Evolutionary conservation across 2,329 filamentous ascomycete genomes (phyloP).

Genomic region (Hortaea werneckii): DNA sequence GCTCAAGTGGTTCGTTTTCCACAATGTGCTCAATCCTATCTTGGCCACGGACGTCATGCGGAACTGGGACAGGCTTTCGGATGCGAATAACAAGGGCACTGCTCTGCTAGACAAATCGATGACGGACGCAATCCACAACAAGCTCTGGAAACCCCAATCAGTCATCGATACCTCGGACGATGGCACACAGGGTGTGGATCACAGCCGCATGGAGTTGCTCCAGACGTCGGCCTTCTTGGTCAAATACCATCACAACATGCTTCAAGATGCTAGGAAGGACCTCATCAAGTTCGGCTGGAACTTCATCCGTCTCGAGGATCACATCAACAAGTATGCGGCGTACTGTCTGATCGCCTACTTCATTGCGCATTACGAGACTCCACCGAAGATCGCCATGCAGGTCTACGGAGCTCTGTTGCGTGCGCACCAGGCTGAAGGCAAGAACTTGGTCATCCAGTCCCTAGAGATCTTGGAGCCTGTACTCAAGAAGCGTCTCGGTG

Average conservation of each 20-base stretch:
- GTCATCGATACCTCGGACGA: conserved; percentile 71
- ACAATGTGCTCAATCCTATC: conserved; percentile 89
- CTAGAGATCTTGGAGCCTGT: conserved; percentile 92
- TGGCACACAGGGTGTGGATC: conserved; percentile 77
- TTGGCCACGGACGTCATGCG: conserved; percentile 92
- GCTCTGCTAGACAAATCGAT: conserved; percentile 76
- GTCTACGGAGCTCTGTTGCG: conserved; percentile 86
- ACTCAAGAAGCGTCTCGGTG: conserved; percentile 70
- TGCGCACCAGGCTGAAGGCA: conserved; percentile 90
- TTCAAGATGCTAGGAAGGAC: conserved; percentile 89
- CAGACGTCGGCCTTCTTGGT: conserved; percentile 91
- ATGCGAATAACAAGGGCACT: conserved; percentile 47
- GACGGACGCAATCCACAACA: conserved; percentile 81
- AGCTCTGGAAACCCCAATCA: conserved; percentile 81
- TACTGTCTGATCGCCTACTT: conserved; percentile 98
- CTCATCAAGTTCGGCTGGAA: conserved; percentile 99
- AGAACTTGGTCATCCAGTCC: conserved; percentile 84
- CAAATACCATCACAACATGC: conserved; percentile 81
- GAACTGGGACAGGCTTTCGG: conserved; percentile 51
- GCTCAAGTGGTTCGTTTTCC: conserved; percentile 85
- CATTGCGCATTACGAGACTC: conserved; percentile 93
- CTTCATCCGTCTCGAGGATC: conserved; percentile 94
- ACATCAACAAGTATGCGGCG: conserved; percentile 97
- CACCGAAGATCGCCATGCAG: conserved; percentile 87
- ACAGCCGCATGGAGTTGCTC: conserved; percentile 89